A percentile compares a stretch with the other conserved stretches of the same genome.
Evolutionary conservation across 805 yeast species (phyloP).

Genomic region (Jamesozyma piceae): DNA sequence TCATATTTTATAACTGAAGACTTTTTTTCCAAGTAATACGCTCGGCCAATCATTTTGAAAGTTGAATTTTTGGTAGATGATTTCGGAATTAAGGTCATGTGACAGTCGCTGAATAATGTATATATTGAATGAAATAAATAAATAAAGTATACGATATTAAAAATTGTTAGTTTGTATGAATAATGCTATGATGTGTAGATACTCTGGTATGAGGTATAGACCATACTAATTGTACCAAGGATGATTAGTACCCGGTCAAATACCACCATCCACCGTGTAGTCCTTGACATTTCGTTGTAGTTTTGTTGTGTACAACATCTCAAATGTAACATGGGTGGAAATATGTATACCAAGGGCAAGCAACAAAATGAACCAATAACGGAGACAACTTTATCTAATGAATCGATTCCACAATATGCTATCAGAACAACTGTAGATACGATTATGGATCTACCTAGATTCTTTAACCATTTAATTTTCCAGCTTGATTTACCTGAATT

Average conservation of each 20-base stretch:
- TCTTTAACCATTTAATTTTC: slow-evolving; percentile 57
- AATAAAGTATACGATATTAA: no score
- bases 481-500: slow-evolving; percentile 48
- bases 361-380: slow-evolving; percentile 81
- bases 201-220: slow-evolving; percentile 59
- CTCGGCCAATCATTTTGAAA: no score
- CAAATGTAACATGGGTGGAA: slow-evolving; percentile 70
- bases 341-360: slow-evolving; percentile 76
- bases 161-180: neutral
- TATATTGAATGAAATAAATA: no score
- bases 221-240: slow-evolving; percentile 53
- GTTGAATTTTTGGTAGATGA: no score
- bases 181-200: slow-evolving; percentile 16
- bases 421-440: slow-evolving; percentile 47
- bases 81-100: no score
- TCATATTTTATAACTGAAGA: no score
- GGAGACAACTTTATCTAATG: slow-evolving; percentile 65
- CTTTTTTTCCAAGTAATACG: no score
- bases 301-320: slow-evolving; percentile 36
- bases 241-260: slow-evolving; percentile 42
- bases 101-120: no score
- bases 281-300: slow-evolving; percentile 9
- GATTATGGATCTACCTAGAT: slow-evolving; percentile 43
- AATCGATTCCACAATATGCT: slow-evolving; percentile 60
- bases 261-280: slow-evolving; percentile 26